A percentile compares a stretch with the other conserved stretches of the same genome.
These are phyloP conservation scores for Apocynum venetum DNA, from an alignment of 257 asterid genomes.

Conservation along the genomic window DNA sequence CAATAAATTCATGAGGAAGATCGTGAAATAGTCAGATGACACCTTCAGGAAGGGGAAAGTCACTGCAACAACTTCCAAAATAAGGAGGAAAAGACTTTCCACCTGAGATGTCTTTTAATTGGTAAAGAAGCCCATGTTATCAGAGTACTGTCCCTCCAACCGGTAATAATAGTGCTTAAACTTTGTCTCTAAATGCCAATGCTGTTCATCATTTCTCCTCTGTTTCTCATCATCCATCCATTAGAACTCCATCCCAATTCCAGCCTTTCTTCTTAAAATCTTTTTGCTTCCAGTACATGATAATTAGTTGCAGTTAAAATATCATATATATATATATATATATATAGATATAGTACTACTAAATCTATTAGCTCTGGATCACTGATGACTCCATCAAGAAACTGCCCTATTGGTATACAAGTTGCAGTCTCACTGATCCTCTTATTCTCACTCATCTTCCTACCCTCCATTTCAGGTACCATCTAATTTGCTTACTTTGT, in stretches of 20 bases:
- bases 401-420: conserved; percentile 6
- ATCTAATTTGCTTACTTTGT: background rate
- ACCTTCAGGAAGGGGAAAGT: conserved; percentile 12
- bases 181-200: conserved; percentile 9
- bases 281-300: background rate
- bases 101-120: conserved; percentile 13
- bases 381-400: conserved; percentile 28
- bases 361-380: background rate
- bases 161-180: conserved; percentile 18
- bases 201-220: background rate
- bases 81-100: conserved; percentile 4
- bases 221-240: background rate
- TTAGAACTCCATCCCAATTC: background rate
- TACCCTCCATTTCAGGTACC: conserved; percentile 29
- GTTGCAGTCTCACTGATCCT: conserved; percentile 12
- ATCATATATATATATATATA: no score
- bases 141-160: conserved; percentile 15
- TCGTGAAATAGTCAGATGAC: conserved; percentile 15
- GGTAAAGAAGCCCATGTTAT: conserved; percentile 17
- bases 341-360: no score
- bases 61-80: conserved; percentile 27
- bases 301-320: background rate
- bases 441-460: conserved; percentile 12
- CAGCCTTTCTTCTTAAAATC: conserved; percentile 5
- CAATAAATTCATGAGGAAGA: background rate